Base-by-base conservation (phyloP, 2,329 filamentous ascomycete genomes). In the Botryotinia globosa region DNA sequence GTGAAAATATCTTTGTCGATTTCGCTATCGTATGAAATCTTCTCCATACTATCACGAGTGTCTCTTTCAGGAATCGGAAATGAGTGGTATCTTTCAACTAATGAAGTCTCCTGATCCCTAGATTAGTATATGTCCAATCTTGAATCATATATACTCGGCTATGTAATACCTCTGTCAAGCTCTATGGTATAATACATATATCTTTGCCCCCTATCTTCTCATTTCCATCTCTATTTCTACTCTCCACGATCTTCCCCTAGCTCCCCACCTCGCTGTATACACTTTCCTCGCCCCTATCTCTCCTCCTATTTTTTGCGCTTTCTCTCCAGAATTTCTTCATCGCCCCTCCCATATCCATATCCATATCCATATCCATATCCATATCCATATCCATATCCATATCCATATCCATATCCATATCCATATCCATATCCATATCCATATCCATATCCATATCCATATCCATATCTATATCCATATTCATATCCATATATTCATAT, bases 221-320 rank as follows among this genome's bases (percentile, higher is more conserved):
- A 54, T 29, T 32, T 56, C 54, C 51, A 18, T 8, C 4, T 25
- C 12, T n/a, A 29, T 18, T 18, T 56, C 54, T 10, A 32, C 16
- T 56, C 51, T 32, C n/a, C 16, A n/a, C 4, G 5, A 56, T 29
- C n/a, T 29, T 56, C n/a, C 16, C 29, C 0, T 7, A 5, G 8
- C n/a, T 56, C 20, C 6, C n/a, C 16, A n/a, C 14, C 51, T 32
- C 14, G n/a, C 14, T 29, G 14, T 20, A 6, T 7, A n/a, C 7
- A 20, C 7, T 2, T 20, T 32, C 1, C 7, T 58, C 16, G 1
- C 9, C 3, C 29, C 29, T 32, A 0, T 16, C n/a, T 16, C 7
- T 12, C 7, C 54, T 58, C 54, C 54, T n/a, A 1, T 20, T 20
- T 20, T 0, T 16, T 22, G 6, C 8, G 3, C 16, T 34, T 58